A percentile compares a stretch with the other conserved stretches of the same genome.
phyloP scores from a whole-genome alignment of 2,329 filamentous ascomycete species.

The Talaromyces sp. region DNA sequence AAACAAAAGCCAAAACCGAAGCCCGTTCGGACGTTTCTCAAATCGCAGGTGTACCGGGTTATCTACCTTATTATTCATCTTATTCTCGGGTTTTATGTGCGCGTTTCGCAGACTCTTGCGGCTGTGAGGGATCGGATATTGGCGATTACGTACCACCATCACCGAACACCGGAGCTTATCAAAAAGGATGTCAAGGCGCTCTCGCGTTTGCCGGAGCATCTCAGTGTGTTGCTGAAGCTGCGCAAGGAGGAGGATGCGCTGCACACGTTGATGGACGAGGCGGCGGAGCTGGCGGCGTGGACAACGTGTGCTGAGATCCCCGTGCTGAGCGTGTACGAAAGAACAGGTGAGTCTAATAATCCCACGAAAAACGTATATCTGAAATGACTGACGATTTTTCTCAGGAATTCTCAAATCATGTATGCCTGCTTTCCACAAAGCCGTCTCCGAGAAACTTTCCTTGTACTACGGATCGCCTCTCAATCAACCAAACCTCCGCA shows the following conservation, averaged over 20 bases:
- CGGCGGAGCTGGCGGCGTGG: conserved; percentile 89
- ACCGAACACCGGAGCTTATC: conserved; percentile 89
- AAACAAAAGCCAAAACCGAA: conserved; percentile 12
- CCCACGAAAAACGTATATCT: not conserved
- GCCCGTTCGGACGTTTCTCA: conserved; percentile 41
- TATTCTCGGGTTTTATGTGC: conserved; percentile 83
- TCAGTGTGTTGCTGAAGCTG: conserved; percentile 78
- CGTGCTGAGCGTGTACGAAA: conserved; percentile 84
- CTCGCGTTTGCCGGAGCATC: conserved; percentile 69
- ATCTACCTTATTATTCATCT: conserved; percentile 53
- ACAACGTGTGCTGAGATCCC: conserved; percentile 84
- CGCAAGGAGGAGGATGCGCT: conserved; percentile 66
- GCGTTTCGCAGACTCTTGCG: conserved; percentile 72
- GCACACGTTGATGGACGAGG: conserved; percentile 80
- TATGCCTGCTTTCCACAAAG: conserved; percentile 75
- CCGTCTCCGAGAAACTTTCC: conserved; percentile 71
- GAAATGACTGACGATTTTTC: not conserved
- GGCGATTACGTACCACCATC: conserved; percentile 86
- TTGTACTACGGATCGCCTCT: conserved; percentile 72
- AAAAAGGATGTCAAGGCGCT: conserved; percentile 75
- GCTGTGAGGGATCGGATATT: conserved; percentile 70
- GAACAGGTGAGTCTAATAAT: conserved; percentile 58
- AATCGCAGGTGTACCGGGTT: conserved; percentile 38
- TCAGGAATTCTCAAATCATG: conserved; percentile 82
- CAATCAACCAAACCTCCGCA: conserved; percentile 63